These are phyloP conservation scores for Cladosporium oxysporum DNA, from an alignment of 2,329 filamentous ascomycete species.

Conservation along the genomic window DNA sequence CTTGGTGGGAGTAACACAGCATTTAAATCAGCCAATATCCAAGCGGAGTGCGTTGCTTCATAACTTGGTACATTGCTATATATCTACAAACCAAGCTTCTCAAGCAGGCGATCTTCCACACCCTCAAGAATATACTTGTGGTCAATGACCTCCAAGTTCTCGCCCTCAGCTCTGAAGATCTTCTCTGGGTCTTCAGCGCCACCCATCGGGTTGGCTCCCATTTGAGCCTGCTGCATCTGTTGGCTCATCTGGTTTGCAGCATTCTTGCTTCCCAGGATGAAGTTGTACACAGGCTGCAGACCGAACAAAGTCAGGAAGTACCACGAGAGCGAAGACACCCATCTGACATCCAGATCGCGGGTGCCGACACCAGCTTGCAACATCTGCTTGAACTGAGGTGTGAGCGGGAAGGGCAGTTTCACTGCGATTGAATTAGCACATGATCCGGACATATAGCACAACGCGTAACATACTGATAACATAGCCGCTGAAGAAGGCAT, in stretches of 20 bases:
- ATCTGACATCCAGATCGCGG: constrained; percentile 91
- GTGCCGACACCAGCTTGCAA: constrained; percentile 95
- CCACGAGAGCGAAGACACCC: constrained; percentile 98
- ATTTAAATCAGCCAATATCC: neutral
- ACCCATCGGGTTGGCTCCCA: constrained; percentile 73
- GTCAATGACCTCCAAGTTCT: constrained; percentile 93
- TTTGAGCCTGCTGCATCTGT: constrained; percentile 51
- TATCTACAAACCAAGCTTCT: constrained; percentile 31
- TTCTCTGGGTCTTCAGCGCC: constrained; percentile 95
- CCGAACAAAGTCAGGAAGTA: constrained; percentile 98
- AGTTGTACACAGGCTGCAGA: constrained; percentile 94
- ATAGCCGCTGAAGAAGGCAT: constrained; percentile 97
- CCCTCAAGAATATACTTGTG: constrained; percentile 89
- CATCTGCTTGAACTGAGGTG: constrained; percentile 99
- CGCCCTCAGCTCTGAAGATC: constrained; percentile 86
- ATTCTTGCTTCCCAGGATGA: constrained; percentile 93
- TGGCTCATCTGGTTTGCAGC: constrained; percentile 75
- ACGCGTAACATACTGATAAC: constrained; percentile 74
- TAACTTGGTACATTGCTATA: constrained; percentile 2
- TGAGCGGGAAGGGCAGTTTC: constrained; percentile 96
- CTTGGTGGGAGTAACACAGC: neutral
- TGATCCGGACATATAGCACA: neutral
- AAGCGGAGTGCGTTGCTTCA: neutral
- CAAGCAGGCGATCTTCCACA: constrained; percentile 80
- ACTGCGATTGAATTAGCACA: constrained; percentile 54